Evolutionary conservation across 2,329 filamentous ascomycete genomes (phyloP).

Genomic region (Zasmidium angulare): DNA sequence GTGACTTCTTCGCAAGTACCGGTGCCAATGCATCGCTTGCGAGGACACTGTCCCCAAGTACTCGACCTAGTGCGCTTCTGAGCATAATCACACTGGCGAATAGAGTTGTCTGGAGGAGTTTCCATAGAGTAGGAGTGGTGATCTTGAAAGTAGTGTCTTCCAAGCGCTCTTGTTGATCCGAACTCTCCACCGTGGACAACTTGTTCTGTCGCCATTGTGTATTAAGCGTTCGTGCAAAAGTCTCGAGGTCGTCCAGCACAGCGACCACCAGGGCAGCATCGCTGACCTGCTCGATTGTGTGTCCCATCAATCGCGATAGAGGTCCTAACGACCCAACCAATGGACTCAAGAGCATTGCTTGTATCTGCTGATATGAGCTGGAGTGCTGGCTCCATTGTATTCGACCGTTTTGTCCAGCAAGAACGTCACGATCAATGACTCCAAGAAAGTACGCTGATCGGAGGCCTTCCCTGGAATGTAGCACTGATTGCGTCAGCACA

Average conservation of each 20-base stretch:
- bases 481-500: conserved; percentile 65
- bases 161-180: conserved; percentile 64
- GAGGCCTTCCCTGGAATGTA: conserved; percentile 70
- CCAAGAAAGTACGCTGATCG: conserved; percentile 73
- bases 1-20: conserved; percentile 65
- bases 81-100: conserved; percentile 74
- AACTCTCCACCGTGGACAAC: conserved; percentile 69
- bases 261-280: conserved; percentile 51
- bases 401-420: conserved; percentile 51
- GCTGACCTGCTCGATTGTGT: conserved; percentile 59
- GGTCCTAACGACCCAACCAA: conserved; percentile 67
- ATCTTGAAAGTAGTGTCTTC: conserved; percentile 63
- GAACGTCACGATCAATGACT: conserved; percentile 66
- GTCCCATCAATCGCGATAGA: conserved; percentile 64
- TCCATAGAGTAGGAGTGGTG: conserved; percentile 71
- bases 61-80: conserved; percentile 69
- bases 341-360: conserved; percentile 59
- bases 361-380: conserved; percentile 60
- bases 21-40: conserved; percentile 61
- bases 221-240: conserved; percentile 65
- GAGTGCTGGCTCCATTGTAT: conserved; percentile 65
- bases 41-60: conserved; percentile 57
- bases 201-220: conserved; percentile 74
- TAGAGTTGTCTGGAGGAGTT: conserved; percentile 70
- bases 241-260: conserved; percentile 64